These are phyloP conservation scores for Trametes coccinea DNA, from an alignment of 768 basidiomycete species.

Conservation along the genomic window DNA sequence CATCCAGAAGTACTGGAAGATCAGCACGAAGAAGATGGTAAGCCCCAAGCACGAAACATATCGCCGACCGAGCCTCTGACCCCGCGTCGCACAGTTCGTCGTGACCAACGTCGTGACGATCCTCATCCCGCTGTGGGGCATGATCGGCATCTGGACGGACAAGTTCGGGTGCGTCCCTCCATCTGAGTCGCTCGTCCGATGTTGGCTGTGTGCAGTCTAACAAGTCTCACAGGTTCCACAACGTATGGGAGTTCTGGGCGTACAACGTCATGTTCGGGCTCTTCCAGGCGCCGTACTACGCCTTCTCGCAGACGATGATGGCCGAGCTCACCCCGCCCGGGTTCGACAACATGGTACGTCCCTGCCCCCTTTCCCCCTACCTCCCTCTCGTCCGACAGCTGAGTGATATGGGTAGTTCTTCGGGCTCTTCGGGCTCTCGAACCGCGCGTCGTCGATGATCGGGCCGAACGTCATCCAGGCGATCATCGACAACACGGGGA, in stretches of 20 bases:
- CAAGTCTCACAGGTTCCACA: constrained; percentile 56
- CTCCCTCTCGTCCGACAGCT: not conserved
- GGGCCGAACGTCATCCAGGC: constrained; percentile 85
- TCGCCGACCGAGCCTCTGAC: not conserved
- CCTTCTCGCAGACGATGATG: constrained; percentile 87
- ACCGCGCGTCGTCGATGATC: constrained; percentile 84
- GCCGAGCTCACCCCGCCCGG: constrained; percentile 86
- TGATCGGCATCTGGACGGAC: constrained; percentile 81
- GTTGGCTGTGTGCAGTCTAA: no score
- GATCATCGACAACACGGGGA: constrained; percentile 69
- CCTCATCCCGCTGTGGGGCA: constrained; percentile 81
- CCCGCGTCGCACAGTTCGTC: constrained; percentile 50
- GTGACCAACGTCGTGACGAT: constrained; percentile 77
- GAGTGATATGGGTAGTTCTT: constrained; percentile 58
- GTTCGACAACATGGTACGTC: constrained; percentile 73
- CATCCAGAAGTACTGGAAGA: constrained; percentile 76
- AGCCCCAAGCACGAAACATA: constrained; percentile 6
- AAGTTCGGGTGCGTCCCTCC: constrained; percentile 60
- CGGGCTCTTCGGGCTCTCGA: constrained; percentile 81
- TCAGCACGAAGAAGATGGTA: constrained; percentile 82
- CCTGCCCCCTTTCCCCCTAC: not conserved
- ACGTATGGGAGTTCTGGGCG: constrained; percentile 87
- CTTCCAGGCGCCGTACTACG: constrained; percentile 87
- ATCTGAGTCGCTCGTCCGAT: constrained; percentile 3
- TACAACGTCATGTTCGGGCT: constrained; percentile 81